phyloP scores from a whole-genome alignment of 441 rosid genomes.

The Breynia disticha region DNA sequence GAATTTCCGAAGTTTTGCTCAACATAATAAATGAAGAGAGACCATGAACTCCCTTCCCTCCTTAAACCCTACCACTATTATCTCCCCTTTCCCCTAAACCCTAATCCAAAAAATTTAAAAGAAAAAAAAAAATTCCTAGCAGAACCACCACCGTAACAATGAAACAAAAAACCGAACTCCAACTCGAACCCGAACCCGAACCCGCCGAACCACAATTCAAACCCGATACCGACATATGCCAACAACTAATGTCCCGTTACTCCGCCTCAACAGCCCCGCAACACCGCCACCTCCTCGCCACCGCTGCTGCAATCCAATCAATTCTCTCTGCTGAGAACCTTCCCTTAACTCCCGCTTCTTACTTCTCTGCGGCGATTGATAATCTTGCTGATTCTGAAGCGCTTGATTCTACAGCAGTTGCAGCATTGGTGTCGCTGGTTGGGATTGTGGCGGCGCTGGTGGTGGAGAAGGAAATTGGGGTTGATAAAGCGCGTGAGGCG shows the following conservation, averaged over 20 bases:
- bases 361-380: slow-evolving; percentile 72
- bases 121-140: too few species aligned
- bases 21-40: too few species aligned
- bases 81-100: too few species aligned
- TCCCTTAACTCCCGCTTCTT: slow-evolving; percentile 48
- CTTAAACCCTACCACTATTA: too few species aligned
- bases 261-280: slow-evolving; percentile 72
- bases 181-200: slow-evolving; percentile 19
- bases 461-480: slow-evolving; percentile 35
- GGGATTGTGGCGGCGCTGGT: slow-evolving; percentile 49
- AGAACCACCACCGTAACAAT: too few species aligned
- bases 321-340: slow-evolving; percentile 57
- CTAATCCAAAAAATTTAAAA: too few species aligned
- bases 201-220: slow-evolving; percentile 22
- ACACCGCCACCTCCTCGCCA: slow-evolving; percentile 85
- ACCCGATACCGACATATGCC: slow-evolving; percentile 54
- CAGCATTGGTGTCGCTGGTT: slow-evolving; percentile 61
- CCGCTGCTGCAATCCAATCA: slow-evolving; percentile 81
- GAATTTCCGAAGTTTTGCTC: too few species aligned
- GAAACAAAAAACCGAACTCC: slow-evolving; percentile 16
- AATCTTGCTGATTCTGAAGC: slow-evolving; percentile 29
- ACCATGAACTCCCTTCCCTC: too few species aligned
- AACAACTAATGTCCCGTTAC: slow-evolving; percentile 81
- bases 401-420: slow-evolving; percentile 49
- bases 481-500: slow-evolving; percentile 58